Evolutionary conservation across 2,329 filamentous ascomycete species (phyloP).

Genomic region (Ceratocystis alfenasii): DNA sequence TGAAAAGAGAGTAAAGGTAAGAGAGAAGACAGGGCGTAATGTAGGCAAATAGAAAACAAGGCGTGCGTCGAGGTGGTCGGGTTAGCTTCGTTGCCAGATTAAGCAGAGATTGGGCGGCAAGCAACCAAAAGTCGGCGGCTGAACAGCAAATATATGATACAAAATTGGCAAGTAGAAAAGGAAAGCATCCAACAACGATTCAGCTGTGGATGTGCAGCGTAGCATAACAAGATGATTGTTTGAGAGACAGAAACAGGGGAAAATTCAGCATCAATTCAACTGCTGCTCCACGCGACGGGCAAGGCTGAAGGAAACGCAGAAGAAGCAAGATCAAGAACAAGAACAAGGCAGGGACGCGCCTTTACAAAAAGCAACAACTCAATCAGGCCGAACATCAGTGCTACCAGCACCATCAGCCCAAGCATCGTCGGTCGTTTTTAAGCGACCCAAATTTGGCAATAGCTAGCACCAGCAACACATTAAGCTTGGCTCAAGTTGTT

Average conservation of each 20-base stretch:
- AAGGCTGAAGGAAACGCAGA: background rate
- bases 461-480: background rate
- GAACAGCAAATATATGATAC: background rate
- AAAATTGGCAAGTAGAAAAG: background rate
- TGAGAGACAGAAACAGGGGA: background rate
- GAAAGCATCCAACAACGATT: too few relatives aligned
- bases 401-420: background rate
- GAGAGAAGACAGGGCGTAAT: background rate
- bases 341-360: conserved; percentile 3
- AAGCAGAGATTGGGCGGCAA: background rate
- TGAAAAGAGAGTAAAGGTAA: background rate
- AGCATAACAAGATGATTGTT: background rate
- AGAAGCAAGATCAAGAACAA: conserved; percentile 4
- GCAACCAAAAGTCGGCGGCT: background rate
- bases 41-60: background rate
- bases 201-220: background rate
- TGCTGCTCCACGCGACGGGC: background rate
- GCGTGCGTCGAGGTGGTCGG: background rate
- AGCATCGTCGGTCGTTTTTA: conserved; percentile 4
- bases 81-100: background rate
- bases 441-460: conserved; percentile 1
- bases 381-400: background rate
- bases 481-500: background rate
- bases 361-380: background rate
- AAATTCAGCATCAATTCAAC: background rate